Evolutionary conservation across 495 filamentous ascomycete genomes (phyloP).

Genomic region (Hyaloscypha finlandica): DNA sequence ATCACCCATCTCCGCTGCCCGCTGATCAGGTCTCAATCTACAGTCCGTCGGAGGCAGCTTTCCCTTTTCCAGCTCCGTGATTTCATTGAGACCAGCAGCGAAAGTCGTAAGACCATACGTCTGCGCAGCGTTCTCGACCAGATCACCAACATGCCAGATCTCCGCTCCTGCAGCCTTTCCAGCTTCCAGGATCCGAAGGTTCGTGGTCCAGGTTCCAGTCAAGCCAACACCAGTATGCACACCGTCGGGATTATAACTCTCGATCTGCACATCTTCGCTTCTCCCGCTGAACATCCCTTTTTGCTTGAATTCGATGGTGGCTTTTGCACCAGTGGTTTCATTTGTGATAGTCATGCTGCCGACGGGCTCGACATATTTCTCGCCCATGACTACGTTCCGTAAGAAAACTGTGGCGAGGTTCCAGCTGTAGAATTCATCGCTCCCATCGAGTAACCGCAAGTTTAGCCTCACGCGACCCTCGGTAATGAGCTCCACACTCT

Average conservation of each 20-base stretch:
- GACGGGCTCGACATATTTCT: constrained; percentile 97
- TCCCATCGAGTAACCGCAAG: constrained; percentile 60
- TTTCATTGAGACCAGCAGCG: constrained; percentile 83
- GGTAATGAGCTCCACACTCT: constrained; percentile 88
- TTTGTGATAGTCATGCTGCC: constrained; percentile 80
- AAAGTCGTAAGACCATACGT: constrained; percentile 88
- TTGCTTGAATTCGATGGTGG: constrained; percentile 81
- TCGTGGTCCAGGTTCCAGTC: constrained; percentile 80
- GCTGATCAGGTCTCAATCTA: constrained; percentile 86
- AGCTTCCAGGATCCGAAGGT: constrained; percentile 62
- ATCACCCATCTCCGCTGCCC: constrained; percentile 79
- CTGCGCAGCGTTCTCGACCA: constrained; percentile 73
- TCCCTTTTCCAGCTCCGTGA: constrained; percentile 74
- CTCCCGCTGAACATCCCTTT: constrained; percentile 97
- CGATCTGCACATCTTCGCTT: constrained; percentile 82
- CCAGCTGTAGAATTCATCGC: constrained; percentile 82
- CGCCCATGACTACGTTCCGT: constrained; percentile 94
- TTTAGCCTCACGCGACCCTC: constrained; percentile 80
- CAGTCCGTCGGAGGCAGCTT: constrained; percentile 79
- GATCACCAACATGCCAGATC: constrained; percentile 74
- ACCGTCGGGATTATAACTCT: constrained; percentile 67
- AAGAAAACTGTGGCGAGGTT: constrained; percentile 83
- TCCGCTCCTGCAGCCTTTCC: constrained; percentile 56
- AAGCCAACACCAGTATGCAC: constrained; percentile 61
- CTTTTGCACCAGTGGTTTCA: constrained; percentile 78